Base-by-base conservation (phyloP, 1,284 basidiomycete species). In the Melampsora americana region DNA sequence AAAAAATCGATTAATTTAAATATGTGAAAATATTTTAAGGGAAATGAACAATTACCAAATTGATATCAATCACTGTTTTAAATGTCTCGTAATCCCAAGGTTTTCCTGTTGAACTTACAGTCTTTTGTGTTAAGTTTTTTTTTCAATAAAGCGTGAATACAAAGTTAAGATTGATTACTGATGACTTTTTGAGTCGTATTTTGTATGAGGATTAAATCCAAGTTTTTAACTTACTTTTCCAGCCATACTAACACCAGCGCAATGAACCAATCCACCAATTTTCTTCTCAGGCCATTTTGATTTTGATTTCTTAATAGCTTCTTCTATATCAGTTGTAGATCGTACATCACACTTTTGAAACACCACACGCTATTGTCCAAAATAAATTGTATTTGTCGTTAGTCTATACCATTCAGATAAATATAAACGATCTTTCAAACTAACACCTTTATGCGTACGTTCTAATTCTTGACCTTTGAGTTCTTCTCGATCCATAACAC, bases 211-310 rank as follows among this genome's bases (percentile, higher is more conserved):
- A n/a, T 20, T 26, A 26, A 11, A 62, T 5, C 2, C 16, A 26
- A 1, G 28, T 1, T 26, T 53, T 9, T 14, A 9, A 26, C 78
- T 44, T 66, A 81, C 80, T 78, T 83, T 84, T 14, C 81, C 83
- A 0, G 79, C 82, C 81, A 82, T 82, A 5, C 79, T 82, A 0
- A 83, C 80, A 0, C 83, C 83, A 2, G 80, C 83, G 39, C 80
- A 81, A 70, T 83, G 81, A 16, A 84, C 80, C 6, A 81, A 80
- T 0, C 83, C 83, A 0, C 82, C 83, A 26, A 83, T 81, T 0
- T 46, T 65, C 2, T 77, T 59, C 0, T 66, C 69, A 1, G 79
- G 66, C 79, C 80, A 83, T 5, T 60, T 39, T 30, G 35, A 28
- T 7, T 18, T 67, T n/a, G 60, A 44, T 50, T 69, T 69, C 28